A percentile compares a stretch with the other conserved stretches of the same genome.
Evolutionary conservation across 1,284 basidiomycete species (phyloP).

Genomic region (Sporisorium exsertum): DNA sequence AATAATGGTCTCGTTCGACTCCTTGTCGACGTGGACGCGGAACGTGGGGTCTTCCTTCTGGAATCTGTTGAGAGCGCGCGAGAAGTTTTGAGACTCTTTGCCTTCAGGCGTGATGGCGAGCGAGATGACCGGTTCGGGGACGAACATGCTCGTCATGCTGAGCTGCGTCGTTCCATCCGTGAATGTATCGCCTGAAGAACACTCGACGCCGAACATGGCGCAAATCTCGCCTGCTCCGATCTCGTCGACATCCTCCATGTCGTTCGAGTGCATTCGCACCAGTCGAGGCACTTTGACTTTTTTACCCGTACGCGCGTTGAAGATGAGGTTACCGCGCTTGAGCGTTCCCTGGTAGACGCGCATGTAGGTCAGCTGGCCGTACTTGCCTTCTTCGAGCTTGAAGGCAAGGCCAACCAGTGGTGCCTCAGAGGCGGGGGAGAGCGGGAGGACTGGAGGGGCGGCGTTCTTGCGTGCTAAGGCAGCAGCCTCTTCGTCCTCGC

Average conservation of each 20-base stretch:
- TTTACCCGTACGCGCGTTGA: slow-evolving; percentile 94
- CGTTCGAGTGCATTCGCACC: slow-evolving; percentile 97
- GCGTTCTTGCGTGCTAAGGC: slow-evolving; percentile 56
- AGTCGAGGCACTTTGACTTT: slow-evolving; percentile 97
- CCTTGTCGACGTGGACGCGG: slow-evolving; percentile 92
- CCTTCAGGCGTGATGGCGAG: slow-evolving; percentile 92
- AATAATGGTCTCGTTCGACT: slow-evolving; percentile 99
- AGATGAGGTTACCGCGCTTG: slow-evolving; percentile 86
- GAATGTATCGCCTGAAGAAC: slow-evolving; percentile 97
- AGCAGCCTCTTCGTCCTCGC: slow-evolving; percentile 51
- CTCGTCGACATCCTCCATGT: slow-evolving; percentile 97
- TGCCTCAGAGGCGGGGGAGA: slow-evolving; percentile 73
- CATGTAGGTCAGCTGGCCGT: slow-evolving; percentile 98
- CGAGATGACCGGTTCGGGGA: slow-evolving; percentile 98
- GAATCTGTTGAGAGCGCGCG: slow-evolving; percentile 95
- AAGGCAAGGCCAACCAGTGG: slow-evolving; percentile 95
- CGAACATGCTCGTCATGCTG: slow-evolving; percentile 90
- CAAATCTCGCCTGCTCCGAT: slow-evolving; percentile 99
- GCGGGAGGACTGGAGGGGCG: slow-evolving; percentile 53
- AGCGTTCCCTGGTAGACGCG: slow-evolving; percentile 96
- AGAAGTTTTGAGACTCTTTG: slow-evolving; percentile 85
- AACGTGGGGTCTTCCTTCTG: slow-evolving; percentile 99
- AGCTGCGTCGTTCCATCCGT: slow-evolving; percentile 73
- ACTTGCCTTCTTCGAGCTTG: slow-evolving; percentile 97
- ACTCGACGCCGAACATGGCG: slow-evolving; percentile 99